Conservation (phyloP, 2,329 filamentous ascomycete genomes). For the Botryotinia narcissicola region DNA sequence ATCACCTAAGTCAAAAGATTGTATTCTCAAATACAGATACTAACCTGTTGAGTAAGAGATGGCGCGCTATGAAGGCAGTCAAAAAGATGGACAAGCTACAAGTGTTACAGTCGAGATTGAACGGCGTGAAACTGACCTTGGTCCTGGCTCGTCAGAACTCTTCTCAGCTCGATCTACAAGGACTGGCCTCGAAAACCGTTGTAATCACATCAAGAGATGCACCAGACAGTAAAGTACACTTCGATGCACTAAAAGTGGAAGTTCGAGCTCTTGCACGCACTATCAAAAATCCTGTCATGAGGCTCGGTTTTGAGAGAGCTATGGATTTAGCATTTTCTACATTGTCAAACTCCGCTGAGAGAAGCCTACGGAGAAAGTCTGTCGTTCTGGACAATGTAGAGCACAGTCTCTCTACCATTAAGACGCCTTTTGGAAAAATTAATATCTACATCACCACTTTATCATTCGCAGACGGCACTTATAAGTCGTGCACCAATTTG, state of each 20-base stretch:
- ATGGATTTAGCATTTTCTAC: neutral
- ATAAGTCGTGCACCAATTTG: neutral
- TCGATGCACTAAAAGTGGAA: neutral
- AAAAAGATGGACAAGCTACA: neutral
- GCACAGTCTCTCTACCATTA: neutral
- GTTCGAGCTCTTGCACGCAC: neutral
- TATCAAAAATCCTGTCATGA: neutral
- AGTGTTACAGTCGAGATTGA: neutral
- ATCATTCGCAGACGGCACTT: neutral
- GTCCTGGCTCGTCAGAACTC: neutral
- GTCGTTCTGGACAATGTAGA: neutral
- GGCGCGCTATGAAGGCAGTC: too few relatives aligned
- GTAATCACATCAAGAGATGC: neutral
- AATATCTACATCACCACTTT: neutral
- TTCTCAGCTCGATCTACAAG: neutral
- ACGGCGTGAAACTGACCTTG: neutral
- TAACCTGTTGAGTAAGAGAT: neutral
- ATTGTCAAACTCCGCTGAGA: neutral
- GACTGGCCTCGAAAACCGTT: neutral
- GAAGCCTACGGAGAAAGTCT: neutral
- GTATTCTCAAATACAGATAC: neutral
- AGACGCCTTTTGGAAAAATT: neutral
- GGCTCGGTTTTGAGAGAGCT: neutral
- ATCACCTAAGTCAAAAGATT: neutral
- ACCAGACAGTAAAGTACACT: neutral